Base-by-base conservation (phyloP, 106 monocot genomes). In the Acorus gramineus region DNA sequence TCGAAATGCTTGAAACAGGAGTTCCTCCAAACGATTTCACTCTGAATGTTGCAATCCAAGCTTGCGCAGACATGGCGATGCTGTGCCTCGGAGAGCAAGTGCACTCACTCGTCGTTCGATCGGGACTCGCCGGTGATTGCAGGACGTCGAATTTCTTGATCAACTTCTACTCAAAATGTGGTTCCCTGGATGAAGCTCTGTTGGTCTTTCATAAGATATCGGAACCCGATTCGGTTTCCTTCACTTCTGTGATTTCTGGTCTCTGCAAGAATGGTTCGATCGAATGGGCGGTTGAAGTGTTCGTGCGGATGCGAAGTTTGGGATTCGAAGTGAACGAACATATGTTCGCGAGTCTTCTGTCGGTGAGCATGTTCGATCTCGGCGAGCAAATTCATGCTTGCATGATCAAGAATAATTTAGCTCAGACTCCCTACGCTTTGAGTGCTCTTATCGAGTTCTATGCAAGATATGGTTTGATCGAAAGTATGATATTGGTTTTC, bases 341-440 rank as follows among this genome's bases (percentile, higher is more conserved):
- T 56, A 84, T 86, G 4, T 53, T 92, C 13, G 52, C 84, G n/a
- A 77, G 79, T 61, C 60, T 92, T 52, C 65, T 92, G 5, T 60
- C 59, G 4, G 87, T 79, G 14, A 84, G 87, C 43, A 55, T 64
- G 9, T 59, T 7, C n/a, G 56, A 7, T 4, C 63, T 92, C 43
- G 91, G 91, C 13, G 64, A 92, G 63, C 86, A 92, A 64, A 79
- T 92, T 10, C 87, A 92, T 81, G 74, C 71, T 44, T 92, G 77
- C 63, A 82, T 92, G 91, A 73, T 92, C 42, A 87, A 91, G 57
- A 63, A 61, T 44, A 75, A 47, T 61, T 66, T 65, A n/a, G 42
- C 11, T 65, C 55, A 54, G 9, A 73, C 70, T 61, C 69, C 84
- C 55, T 79, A 75, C 53, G 69, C 84, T 49, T 69, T 57, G 4